Evolutionary conservation across 73 alveolate species (phyloP).

Genomic region (Symbiodinium natans): DNA sequence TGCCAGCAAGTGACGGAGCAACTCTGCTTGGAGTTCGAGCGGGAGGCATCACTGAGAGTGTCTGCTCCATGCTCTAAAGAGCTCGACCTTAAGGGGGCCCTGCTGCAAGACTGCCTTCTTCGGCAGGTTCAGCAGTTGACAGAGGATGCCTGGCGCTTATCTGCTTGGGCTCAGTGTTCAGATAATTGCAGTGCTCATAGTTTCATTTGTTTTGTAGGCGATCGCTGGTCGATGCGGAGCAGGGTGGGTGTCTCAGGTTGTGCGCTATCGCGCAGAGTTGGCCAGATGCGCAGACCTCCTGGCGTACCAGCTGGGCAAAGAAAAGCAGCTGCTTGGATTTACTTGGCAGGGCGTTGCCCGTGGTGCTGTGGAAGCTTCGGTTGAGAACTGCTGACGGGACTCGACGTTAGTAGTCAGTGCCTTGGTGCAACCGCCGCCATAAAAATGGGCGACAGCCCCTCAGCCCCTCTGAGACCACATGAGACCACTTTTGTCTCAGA

Average conservation of each 20-base stretch:
- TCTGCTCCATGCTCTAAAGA: no score
- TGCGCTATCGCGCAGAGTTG: background rate
- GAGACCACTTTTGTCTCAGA: background rate
- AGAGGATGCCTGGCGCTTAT: background rate
- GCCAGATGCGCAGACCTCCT: conserved; percentile 5
- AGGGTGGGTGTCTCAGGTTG: no score
- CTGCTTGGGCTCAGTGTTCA: no score
- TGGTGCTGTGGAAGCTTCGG: no score
- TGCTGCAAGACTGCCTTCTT: no score
- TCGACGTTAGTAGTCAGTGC: background rate
- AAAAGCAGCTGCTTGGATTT: background rate
- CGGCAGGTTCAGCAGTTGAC: background rate
- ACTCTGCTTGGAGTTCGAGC: background rate
- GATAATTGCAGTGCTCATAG: no score
- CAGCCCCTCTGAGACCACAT: background rate
- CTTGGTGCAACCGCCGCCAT: background rate
- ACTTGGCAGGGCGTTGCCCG: background rate
- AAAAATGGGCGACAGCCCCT: background rate
- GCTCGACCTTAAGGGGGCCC: no score
- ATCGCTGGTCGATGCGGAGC: no score
- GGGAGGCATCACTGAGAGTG: background rate
- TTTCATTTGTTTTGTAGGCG: no score
- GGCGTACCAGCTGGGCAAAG: conserved; percentile 6
- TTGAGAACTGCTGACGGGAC: no score
- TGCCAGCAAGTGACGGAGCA: conserved; percentile 2